Base-by-base conservation (phyloP, 164 flowering plant genomes). In the Dillenia turbinata region DNA sequence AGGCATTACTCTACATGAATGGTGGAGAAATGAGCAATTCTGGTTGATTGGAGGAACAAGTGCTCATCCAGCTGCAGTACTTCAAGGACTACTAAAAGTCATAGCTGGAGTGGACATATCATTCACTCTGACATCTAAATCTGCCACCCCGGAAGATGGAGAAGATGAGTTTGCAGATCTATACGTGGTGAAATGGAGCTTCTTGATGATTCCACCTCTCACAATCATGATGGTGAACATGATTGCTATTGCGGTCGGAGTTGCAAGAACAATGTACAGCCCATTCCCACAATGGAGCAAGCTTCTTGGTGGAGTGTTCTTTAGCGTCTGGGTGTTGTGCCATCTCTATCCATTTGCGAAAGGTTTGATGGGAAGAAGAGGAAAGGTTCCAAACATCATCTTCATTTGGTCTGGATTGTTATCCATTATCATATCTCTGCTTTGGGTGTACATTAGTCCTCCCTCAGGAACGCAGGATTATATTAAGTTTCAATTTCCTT, bases 1-100 rank as follows among this genome's bases (percentile, higher is more conserved):
- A 0, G 88, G 88, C 12, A 89, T 93, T 63, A 86, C 87, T 0
- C 82, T 93, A 19, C 87, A 93, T 48, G 98, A 93, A 1, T 90
- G 96, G 95, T 93, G 98, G 98, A 46, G 97, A 47, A 93, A 93
- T 49, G 97, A 93, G 69, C 98, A 93, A 69, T 93, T 93, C 59
- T 93, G 98, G 98, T 40, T 93, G 61, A 89, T 93, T 17, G 96
- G 96, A 7, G 98, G 97, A 26, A 87, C 95, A 0, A 93, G 98
- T 56, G 96, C 98, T 0, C 98, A 90, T 56, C 96, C 90, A 1
- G 92, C 89, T 16, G 98, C 98, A 0, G 98, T 93, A 4, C 33
- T 90, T 5, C 97, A 90, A 72, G 97, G 97, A 9, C 75, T 90
- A 2, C 44, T 90, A 44, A 93, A 93, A 73, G 96, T 90, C 1